Conservation (phyloP, 2,329 filamentous ascomycete species). For the Xylariaceae sp. region DNA sequence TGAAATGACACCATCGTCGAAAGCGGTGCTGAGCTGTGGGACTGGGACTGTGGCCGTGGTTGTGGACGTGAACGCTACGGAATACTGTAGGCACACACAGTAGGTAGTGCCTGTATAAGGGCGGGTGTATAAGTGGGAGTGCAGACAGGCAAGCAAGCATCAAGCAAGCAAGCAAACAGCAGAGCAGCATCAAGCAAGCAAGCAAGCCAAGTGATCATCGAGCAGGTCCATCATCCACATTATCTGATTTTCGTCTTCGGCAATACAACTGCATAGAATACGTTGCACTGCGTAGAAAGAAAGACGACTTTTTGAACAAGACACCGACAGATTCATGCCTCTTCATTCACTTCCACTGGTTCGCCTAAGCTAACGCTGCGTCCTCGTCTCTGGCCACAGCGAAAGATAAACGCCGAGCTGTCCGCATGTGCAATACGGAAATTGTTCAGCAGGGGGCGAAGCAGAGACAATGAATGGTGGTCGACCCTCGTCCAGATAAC, state of each 20-base stretch:
- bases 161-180: too few relatives aligned
- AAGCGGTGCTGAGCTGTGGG: too few relatives aligned
- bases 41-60: too few relatives aligned
- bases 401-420: slow-evolving; percentile 5
- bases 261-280: slow-evolving; percentile 13
- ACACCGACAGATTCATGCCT: neutral
- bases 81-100: too few relatives aligned
- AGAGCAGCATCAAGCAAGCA: too few relatives aligned
- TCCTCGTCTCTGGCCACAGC: neutral
- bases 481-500: slow-evolving; percentile 5
- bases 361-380: neutral
- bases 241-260: slow-evolving; percentile 11
- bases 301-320: slow-evolving; percentile 2
- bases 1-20: too few relatives aligned
- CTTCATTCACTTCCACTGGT: neutral
- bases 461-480: neutral
- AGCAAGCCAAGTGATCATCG: too few relatives aligned
- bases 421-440: slow-evolving; percentile 12
- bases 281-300: slow-evolving; percentile 1
- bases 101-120: too few relatives aligned
- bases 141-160: too few relatives aligned
- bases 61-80: too few relatives aligned
- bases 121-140: too few relatives aligned
- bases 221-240: too few relatives aligned
- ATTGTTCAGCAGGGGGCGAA: slow-evolving; percentile 10